Evolutionary conservation across 2,329 filamentous ascomycete genomes (phyloP).

Genomic region (Claviceps fusiformis): DNA sequence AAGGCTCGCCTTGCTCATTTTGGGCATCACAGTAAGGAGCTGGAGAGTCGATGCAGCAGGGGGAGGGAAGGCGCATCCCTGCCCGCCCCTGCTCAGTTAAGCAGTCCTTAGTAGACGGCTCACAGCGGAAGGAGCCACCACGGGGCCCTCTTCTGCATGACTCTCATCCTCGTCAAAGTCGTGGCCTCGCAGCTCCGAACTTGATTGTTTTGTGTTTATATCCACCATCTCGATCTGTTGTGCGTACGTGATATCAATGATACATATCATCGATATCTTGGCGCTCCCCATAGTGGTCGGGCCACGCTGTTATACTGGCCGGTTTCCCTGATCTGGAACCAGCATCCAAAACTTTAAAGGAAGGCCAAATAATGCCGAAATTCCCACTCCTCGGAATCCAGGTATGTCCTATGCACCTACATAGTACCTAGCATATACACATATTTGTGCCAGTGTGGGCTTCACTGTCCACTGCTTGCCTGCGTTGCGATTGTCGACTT

Average conservation of each 20-base stretch:
- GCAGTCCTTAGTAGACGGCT: background rate
- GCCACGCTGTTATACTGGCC: too few species aligned
- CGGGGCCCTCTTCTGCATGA: background rate
- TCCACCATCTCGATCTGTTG: too few species aligned
- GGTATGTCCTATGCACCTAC: too few species aligned
- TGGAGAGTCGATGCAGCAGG: background rate
- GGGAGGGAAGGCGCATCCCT: background rate
- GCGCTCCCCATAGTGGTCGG: too few species aligned
- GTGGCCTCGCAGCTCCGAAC: background rate
- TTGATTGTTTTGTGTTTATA: background rate
- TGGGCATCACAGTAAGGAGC: constrained; percentile 5
- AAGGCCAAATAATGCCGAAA: background rate
- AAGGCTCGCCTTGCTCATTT: constrained; percentile 7
- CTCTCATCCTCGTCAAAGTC: background rate
- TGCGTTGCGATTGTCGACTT: background rate
- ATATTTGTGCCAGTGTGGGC: too few species aligned
- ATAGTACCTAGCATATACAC: too few species aligned
- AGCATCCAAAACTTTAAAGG: background rate
- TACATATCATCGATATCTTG: too few species aligned
- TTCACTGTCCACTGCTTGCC: too few species aligned
- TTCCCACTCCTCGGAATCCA: background rate
- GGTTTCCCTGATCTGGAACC: background rate
- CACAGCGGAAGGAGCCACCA: background rate
- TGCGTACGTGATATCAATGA: too few species aligned
- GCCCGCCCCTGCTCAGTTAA: background rate